Evolutionary conservation across 108 stramenopile genomes (phyloP), one percentile per base, ranked within the genome.

Genomic region (Pelagomonas calceolata): DNA sequence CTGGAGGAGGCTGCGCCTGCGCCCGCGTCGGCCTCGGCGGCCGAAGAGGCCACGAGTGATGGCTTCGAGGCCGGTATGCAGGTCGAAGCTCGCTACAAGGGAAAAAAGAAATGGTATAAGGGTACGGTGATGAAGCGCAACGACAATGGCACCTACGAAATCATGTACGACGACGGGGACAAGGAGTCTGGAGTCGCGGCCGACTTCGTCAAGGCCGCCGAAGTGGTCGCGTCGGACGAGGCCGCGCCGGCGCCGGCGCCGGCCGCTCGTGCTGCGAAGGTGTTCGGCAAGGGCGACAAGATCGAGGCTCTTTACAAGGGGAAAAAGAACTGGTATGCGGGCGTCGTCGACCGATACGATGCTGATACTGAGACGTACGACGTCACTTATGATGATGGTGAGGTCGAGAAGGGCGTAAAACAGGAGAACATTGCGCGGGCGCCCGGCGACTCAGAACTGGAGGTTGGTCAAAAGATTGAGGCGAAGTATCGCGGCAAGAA

Each of bases 331-430:
- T 82, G 64, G 32, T 83, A 71, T 39, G 34, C 73, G 30, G 84
- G 84, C 31, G 68, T 30, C 30, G 67, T 81, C 34, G 30, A 65
- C 21, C 51, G 80, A 29, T 70, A 75, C 12, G 63, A 75, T 35
- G 43, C 17, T 18, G 72, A 81, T 30, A n/a, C n/a, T n/a, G 75
- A 31, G 30, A 80, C 76, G 29, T 74, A 73, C 36, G 79, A 82
- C 46, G 73, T 82, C 68, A 73, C 73, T 45, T 82, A 80, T 29
- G 82, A 82, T 43, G 78, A 82, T 34, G 82, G 79, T 0, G 80
- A 82, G 36, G 63, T 75, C 34, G 82, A 82, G 35, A 32, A 65
- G 12, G 35, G 63, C 14, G 70, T 83, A 4, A 31, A 34, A 21
- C 65, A 36, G 36, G 67, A 18, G 32, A 15, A 16, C 32, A 30